Conservation (phyloP, 139 green algal species). For the Pseudopediastrum boryanum region DNA sequence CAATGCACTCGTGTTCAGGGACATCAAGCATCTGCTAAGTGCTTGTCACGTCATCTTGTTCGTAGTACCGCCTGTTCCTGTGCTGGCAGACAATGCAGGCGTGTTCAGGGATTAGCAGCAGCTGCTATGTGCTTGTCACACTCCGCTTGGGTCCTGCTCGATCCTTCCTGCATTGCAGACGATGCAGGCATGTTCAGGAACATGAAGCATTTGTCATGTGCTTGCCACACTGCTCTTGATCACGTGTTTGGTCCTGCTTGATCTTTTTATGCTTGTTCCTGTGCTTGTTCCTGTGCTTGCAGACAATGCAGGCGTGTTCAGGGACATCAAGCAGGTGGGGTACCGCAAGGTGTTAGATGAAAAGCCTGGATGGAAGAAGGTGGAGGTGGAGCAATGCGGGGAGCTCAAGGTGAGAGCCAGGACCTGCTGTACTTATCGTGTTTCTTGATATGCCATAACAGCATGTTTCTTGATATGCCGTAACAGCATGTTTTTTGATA, state of each 20-base stretch:
- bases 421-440: no score
- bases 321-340: conserved; percentile 46
- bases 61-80: not conserved
- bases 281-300: not conserved
- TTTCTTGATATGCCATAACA: no score
- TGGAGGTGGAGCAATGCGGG: conserved; percentile 49
- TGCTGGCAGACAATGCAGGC: conserved; percentile 32
- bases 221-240: not conserved
- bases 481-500: no score
- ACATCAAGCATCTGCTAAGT: not conserved
- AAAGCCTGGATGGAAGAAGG: conserved; percentile 2
- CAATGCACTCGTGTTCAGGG: no score
- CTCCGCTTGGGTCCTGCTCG: not conserved
- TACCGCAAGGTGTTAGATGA: conserved; percentile 20
- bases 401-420: conserved; percentile 44
- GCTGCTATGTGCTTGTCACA: not conserved
- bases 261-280: not conserved
- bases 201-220: not conserved
- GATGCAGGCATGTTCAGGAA: no score
- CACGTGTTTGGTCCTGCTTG: no score
- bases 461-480: no score
- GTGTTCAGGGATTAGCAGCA: conserved; percentile 43
- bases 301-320: conserved; percentile 42
- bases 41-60: not conserved
- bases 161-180: no score